phyloP scores from a whole-genome alignment of 2,329 filamentous ascomycete species.

The Fusarium longipes region DNA sequence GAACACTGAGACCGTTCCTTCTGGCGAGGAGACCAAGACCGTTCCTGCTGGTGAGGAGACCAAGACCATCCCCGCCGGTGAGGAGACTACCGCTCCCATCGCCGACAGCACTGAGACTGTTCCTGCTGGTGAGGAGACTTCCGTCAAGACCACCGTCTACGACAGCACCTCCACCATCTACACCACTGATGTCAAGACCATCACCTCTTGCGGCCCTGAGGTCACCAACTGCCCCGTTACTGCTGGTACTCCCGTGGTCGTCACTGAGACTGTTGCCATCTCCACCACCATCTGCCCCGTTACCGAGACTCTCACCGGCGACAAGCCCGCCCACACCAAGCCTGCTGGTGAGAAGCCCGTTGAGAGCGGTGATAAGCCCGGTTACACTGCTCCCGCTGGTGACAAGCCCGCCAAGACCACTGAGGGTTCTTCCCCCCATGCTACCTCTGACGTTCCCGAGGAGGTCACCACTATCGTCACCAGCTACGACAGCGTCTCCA shows the following conservation, averaged over 20 bases:
- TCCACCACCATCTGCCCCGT: conserved; percentile 72
- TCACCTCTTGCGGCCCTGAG: conserved; percentile 61
- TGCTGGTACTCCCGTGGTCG: conserved; percentile 57
- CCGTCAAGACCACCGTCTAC: conserved; percentile 52
- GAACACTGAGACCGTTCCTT: background rate
- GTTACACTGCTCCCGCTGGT: conserved; percentile 16
- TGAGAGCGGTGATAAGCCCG: conserved; percentile 22
- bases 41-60: conserved; percentile 4
- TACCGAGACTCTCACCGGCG: conserved; percentile 58
- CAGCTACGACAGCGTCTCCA: conserved; percentile 28
- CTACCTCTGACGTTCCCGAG: conserved; percentile 44
- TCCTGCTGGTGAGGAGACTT: conserved; percentile 28
- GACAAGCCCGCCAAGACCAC: conserved; percentile 30
- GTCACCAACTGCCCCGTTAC: conserved; percentile 64
- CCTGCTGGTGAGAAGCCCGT: conserved; percentile 22
- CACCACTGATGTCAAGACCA: conserved; percentile 61
- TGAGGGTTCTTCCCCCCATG: conserved; percentile 33
- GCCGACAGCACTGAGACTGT: conserved; percentile 22
- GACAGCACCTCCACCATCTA: conserved; percentile 62
- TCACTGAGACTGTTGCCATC: conserved; percentile 66
- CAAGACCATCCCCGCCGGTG: conserved; percentile 22
- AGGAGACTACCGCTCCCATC: conserved; percentile 9
- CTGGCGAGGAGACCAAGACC: conserved; percentile 22
- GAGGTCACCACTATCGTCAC: conserved; percentile 34
- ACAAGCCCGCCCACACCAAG: conserved; percentile 28